Evolutionary conservation across 75 land plant genomes (phyloP), one percentile per base, ranked within the genome.

Genomic region (Cupressus sempervirens): DNA sequence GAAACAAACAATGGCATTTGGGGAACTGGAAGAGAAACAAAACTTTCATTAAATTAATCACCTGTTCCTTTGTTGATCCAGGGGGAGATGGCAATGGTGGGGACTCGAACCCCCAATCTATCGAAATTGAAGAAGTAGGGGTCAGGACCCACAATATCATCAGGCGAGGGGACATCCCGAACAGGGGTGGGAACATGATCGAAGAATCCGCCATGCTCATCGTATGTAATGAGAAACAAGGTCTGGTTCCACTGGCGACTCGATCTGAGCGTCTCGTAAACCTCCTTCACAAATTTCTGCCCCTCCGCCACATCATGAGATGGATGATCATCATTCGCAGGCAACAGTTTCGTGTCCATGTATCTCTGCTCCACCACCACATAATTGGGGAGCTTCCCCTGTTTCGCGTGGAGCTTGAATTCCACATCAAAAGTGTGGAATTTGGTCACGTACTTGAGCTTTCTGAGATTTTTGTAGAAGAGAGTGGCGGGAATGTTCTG

Each of bases 301-400:
- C 98, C 98, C 48, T 93, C 86, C 16, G 91, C 87, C 4, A 96
- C 91, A 48, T 96, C 98, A 82, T 96, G 98, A 70, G 97, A 93
- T 15, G 98, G 98, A 74, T 96, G 98, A 58, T 96, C 98, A 80
- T 96, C 97, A 84, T 90, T 93, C 15, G 94, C 98, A 10, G 97
- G 97, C 26, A 68, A 84, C 34, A 50, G 13, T 50, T 83, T 83
- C 23, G 89, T 16, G 82, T 94, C 97, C 70, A 94, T 76, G 86
- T 95, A 95, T 94, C 7, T 11, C 53, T 50, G 53, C 53, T 50
- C 53, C 0, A 50, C 53, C 0, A 50, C 53, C 53, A 50, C 53
- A 50, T 92, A 89, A 86, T 91, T 94, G 2, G 98, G 96, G 29
- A 96, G 83, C 53, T 82, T 89, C 29, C 98, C 98, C 0, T 75